A percentile compares a stretch with the other conserved stretches of the same genome.
These are phyloP conservation scores for Aspergillus sergii DNA, from an alignment of 2,329 filamentous ascomycete species.

Conservation along the genomic window DNA sequence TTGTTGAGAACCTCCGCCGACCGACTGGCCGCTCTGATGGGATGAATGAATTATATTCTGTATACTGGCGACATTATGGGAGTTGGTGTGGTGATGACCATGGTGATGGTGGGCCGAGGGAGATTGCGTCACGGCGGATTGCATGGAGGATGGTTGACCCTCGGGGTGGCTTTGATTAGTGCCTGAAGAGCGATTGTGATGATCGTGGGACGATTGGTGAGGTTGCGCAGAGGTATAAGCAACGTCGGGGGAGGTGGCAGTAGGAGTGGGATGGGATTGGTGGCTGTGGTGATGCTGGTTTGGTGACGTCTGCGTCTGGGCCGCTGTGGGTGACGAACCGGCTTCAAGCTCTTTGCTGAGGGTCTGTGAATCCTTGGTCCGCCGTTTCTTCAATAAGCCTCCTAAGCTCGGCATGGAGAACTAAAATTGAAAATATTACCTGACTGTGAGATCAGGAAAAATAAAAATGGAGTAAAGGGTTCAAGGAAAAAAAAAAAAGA, in stretches of 20 bases:
- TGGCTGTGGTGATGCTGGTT: constrained; percentile 30
- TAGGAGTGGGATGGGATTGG: not conserved
- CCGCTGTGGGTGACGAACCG: constrained; percentile 65
- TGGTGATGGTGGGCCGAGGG: constrained; percentile 34
- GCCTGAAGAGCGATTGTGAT: constrained; percentile 19
- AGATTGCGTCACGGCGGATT: constrained; percentile 39
- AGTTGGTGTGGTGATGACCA: constrained; percentile 43
- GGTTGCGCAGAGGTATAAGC: constrained; percentile 23
- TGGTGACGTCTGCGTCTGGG: constrained; percentile 66
- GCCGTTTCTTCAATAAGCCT: constrained; percentile 93
- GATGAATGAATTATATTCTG: constrained; percentile 77
- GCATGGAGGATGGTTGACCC: constrained; percentile 37
- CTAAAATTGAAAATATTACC: constrained; percentile 12
- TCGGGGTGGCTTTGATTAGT: constrained; percentile 23
- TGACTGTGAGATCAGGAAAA: constrained; percentile 19
- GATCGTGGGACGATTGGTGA: constrained; percentile 19
- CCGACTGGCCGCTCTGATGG: constrained; percentile 44
- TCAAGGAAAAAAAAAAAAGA: not conserved
- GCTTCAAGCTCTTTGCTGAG: constrained; percentile 63
- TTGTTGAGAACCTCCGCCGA: constrained; percentile 26
- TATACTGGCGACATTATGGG: constrained; percentile 76
- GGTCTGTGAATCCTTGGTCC: constrained; percentile 80
- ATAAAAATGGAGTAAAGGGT: not conserved
- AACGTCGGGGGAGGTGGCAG: not conserved
- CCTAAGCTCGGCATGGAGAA: constrained; percentile 85